Evolutionary conservation across 2,329 filamentous ascomycete species (phyloP).

Genomic region (Dothideomycetes sp.): DNA sequence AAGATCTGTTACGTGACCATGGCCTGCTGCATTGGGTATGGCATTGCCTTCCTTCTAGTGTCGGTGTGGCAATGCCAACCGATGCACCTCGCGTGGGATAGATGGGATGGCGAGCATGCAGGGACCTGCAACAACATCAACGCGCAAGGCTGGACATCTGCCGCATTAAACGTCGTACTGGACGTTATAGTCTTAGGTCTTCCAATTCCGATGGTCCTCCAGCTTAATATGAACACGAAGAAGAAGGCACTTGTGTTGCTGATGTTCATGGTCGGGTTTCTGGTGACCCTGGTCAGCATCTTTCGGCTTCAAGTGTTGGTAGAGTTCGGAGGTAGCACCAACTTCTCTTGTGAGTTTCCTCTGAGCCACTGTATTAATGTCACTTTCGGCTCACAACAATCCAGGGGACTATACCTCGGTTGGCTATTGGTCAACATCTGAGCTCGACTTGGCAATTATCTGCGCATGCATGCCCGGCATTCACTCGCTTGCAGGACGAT

Average conservation of each 20-base stretch:
- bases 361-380: too few relatives aligned
- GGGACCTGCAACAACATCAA: conserved; percentile 8
- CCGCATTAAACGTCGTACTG: conserved; percentile 9
- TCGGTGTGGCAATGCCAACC: conserved; percentile 8
- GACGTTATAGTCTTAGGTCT: conserved; percentile 10
- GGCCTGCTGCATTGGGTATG: conserved; percentile 13
- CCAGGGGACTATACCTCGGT: conserved; percentile 9
- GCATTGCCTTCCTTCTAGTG: conserved; percentile 1
- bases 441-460: conserved; percentile 10
- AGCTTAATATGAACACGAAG: conserved; percentile 8
- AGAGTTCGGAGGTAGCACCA: conserved; percentile 5
- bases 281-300: conserved; percentile 12
- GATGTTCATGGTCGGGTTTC: conserved; percentile 10
- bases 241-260: conserved; percentile 8
- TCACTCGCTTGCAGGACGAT: too few relatives aligned
- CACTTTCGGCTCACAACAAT: too few relatives aligned
- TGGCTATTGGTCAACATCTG: conserved; percentile 10
- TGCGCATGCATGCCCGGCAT: conserved; percentile 11
- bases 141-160: conserved; percentile 6
- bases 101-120: conserved; percentile 1
- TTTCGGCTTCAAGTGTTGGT: conserved; percentile 10
- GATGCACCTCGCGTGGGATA: conserved; percentile 5
- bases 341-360: too few relatives aligned
- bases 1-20: conserved; percentile 17
- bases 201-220: conserved; percentile 8